Evolutionary conservation across 352 stramenopile species (phyloP).

Genomic region (Globisporangium paroecandrum): DNA sequence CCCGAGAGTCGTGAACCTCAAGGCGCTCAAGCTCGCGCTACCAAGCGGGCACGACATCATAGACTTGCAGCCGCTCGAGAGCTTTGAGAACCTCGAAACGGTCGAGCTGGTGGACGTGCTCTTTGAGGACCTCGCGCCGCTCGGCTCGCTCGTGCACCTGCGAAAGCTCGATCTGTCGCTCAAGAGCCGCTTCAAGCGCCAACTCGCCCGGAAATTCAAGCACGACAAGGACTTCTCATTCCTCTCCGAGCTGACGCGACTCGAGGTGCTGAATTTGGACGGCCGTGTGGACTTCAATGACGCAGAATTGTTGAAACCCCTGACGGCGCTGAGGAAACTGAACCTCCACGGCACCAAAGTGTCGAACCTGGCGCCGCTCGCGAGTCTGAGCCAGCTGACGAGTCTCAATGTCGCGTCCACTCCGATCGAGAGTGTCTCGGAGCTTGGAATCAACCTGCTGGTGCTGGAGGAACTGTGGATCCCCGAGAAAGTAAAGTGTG

Average conservation of each 20-base stretch:
- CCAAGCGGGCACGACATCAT: slow-evolving; percentile 34
- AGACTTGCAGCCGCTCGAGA: slow-evolving; percentile 38
- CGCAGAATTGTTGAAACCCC: slow-evolving; percentile 27
- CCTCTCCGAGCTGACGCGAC: slow-evolving; percentile 26
- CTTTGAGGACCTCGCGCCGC: slow-evolving; percentile 43
- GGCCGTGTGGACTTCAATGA: slow-evolving; percentile 67
- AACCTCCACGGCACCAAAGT: slow-evolving; percentile 56
- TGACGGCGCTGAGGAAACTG: slow-evolving; percentile 40
- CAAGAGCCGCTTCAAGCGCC: slow-evolving; percentile 37
- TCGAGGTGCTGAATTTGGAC: slow-evolving; percentile 46
- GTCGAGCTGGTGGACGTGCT: slow-evolving; percentile 53
- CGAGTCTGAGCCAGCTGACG: slow-evolving; percentile 29
- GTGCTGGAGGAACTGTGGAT: slow-evolving; percentile 50
- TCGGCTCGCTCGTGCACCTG: slow-evolving; percentile 39
- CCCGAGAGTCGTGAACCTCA: slow-evolving; percentile 10
- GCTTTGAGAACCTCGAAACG: slow-evolving; percentile 34
- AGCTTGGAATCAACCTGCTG: slow-evolving; percentile 20
- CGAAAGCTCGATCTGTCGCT: slow-evolving; percentile 51
- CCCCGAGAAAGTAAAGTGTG: slow-evolving; percentile 38
- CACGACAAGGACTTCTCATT: slow-evolving; percentile 47
- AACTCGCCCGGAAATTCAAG: slow-evolving; percentile 36
- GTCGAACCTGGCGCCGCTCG: slow-evolving; percentile 30
- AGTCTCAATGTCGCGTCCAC: slow-evolving; percentile 51
- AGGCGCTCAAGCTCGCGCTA: slow-evolving; percentile 32
- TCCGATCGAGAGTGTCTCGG: slow-evolving; percentile 36